Conservation (phyloP, 305 asterid species). For the Lippia alba region DNA sequence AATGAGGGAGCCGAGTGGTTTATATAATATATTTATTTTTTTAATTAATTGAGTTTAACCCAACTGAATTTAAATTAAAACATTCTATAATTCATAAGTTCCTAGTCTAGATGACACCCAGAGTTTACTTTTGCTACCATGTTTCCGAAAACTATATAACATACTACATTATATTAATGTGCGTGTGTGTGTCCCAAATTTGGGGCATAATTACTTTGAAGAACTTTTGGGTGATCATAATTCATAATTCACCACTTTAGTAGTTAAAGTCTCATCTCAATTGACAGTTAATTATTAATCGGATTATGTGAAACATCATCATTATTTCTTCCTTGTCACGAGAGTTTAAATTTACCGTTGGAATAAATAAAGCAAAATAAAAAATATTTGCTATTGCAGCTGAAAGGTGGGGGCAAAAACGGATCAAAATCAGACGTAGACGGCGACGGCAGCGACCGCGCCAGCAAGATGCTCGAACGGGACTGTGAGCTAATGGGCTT, state of each 20-base stretch:
- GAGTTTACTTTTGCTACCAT: neutral
- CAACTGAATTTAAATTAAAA: too few species aligned
- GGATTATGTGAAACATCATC: neutral
- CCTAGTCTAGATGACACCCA: neutral
- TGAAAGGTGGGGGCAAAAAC: constrained; percentile 73
- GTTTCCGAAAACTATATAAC: neutral
- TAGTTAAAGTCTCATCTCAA: neutral
- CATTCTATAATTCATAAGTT: too few species aligned
- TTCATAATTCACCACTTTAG: too few species aligned
- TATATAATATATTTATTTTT: too few species aligned
- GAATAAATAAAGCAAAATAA: too few species aligned
- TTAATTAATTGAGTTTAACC: too few species aligned
- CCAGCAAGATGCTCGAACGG: constrained; percentile 68
- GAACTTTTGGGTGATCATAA: constrained; percentile 6
- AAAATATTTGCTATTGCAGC: constrained; percentile 38
- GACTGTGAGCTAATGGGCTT: constrained; percentile 98
- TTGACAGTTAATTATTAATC: neutral
- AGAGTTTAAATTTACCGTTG: too few species aligned
- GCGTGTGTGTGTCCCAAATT: neutral
- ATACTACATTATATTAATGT: too few species aligned
- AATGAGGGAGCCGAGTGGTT: too few species aligned
- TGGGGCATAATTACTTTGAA: neutral
- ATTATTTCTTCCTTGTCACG: too few species aligned
- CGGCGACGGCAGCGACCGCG: constrained; percentile 49
- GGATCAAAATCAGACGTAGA: constrained; percentile 43